Evolutionary conservation across 2,329 filamentous ascomycete genomes (phyloP), one percentile per base, ranked within the genome.

Genomic region (Zymoseptoria ardabiliae): DNA sequence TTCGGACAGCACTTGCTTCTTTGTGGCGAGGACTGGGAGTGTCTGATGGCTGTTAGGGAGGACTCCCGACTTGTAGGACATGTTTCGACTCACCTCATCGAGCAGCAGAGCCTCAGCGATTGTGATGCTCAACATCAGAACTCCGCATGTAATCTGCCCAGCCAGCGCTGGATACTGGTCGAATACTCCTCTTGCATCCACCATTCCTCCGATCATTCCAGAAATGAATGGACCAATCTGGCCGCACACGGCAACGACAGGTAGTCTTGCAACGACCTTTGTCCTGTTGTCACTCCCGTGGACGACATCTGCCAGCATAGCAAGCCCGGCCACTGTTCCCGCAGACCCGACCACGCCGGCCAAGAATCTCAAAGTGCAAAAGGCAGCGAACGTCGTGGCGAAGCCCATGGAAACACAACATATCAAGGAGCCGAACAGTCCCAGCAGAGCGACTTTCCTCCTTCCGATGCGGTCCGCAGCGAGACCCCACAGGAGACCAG

Each of bases 351-450:
- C 73, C 54, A 77, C 66, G 13, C 78, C 77, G 4, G 75, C 74
- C 23, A 77, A 62, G 61, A 77, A 78, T 30, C 77, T 71, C 65
- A 79, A 72, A 19, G 75, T 65, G 23, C 75, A 73, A 61, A 78
- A 79, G 54, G 69, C 72, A 7, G 71, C 66, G 20, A 79, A 70
- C 25, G 69, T 71, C 5, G 73, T 78, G 13, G 76, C 77, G 59
- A 79, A 79, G 11, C 77, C 76, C 75, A 78, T 79, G 61, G 68
- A 71, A 21, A 78, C 53, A 63, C 77, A 79, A 69, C 76, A 79
- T n/a, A 72, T 54, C 41, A 73, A 68, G 72, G 78, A 77, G 54
- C 73, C 73, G 63, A 71, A 72, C 35, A 79, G 67, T n/a, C 77
- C 77, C 20, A 73, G 60, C 54, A 79, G 63, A 4, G 77, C 75